Evolutionary conservation across 1,284 basidiomycete species (phyloP).

Genomic region (Porogramme epimiltina): DNA sequence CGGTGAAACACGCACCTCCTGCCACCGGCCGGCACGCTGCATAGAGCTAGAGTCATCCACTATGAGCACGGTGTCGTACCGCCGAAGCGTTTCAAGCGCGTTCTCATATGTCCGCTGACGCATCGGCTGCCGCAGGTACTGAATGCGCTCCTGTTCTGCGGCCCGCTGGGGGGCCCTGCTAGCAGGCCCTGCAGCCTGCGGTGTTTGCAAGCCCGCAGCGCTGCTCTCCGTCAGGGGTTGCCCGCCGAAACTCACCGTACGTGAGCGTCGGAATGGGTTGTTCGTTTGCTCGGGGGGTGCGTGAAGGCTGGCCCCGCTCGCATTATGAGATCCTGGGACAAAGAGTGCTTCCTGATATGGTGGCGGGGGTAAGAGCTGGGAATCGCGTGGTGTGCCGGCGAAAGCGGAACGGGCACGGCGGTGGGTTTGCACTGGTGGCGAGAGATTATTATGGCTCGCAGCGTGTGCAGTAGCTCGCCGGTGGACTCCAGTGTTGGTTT

Average conservation of each 20-base stretch:
- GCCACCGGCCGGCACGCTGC: constrained; percentile 44
- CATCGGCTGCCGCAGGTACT: constrained; percentile 26
- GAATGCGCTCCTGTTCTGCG: constrained; percentile 11
- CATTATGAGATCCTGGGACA: no score
- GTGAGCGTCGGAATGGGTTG: background rate
- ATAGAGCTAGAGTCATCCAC: constrained; percentile 66
- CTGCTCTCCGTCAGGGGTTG: no score
- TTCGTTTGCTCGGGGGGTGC: background rate
- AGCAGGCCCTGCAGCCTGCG: no score
- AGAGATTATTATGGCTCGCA: background rate
- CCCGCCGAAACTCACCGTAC: background rate
- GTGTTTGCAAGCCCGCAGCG: no score
- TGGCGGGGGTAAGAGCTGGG: constrained; percentile 12
- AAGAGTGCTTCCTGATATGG: constrained; percentile 20
- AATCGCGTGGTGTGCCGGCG: constrained; percentile 2
- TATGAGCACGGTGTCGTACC: constrained; percentile 55
- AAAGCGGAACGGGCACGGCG: constrained; percentile 23
- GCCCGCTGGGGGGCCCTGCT: no score
- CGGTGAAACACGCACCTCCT: constrained; percentile 36
- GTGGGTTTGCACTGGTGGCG: constrained; percentile 11
- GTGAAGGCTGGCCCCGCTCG: no score
- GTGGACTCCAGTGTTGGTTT: constrained; percentile 2
- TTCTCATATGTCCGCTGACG: constrained; percentile 39
- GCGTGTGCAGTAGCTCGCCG: constrained; percentile 14
- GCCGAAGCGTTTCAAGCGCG: constrained; percentile 41